These are phyloP conservation scores for Pyricularia pennisetigena DNA, from an alignment of 2,329 filamentous ascomycete species.

Conservation along the genomic window DNA sequence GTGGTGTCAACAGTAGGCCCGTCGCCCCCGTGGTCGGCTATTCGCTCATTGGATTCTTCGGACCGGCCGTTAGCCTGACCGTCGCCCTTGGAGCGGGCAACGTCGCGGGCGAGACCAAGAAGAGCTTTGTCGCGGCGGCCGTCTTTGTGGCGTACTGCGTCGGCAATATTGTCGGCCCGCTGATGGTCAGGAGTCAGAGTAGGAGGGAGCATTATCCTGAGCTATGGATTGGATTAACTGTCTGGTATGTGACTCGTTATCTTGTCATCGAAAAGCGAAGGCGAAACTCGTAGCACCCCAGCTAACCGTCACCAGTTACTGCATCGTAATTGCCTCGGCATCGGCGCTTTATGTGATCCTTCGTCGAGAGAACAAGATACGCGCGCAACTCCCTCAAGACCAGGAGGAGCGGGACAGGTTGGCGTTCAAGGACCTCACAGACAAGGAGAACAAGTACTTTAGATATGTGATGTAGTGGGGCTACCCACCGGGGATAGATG, in stretches of 20 bases:
- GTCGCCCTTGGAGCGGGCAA: conserved; percentile 53
- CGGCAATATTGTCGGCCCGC: conserved; percentile 66
- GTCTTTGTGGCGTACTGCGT: conserved; percentile 71
- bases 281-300: background rate
- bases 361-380: background rate
- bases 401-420: conserved; percentile 24
- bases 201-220: conserved; percentile 18
- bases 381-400: conserved; percentile 4
- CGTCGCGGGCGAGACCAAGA: conserved; percentile 68
- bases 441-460: conserved; percentile 47
- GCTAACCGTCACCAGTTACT: background rate
- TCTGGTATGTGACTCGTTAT: background rate
- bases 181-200: conserved; percentile 54
- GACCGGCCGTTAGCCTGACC: conserved; percentile 46
- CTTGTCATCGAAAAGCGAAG: background rate
- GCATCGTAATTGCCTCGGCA: background rate
- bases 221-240: background rate
- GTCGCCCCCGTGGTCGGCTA: conserved; percentile 61
- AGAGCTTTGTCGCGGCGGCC: conserved; percentile 63
- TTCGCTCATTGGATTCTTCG: conserved; percentile 63
- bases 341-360: background rate
- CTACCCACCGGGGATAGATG: too few relatives aligned
- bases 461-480: conserved; percentile 27
- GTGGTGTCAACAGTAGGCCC: conserved; percentile 37
- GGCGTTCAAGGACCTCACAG: conserved; percentile 39